phyloP scores from a whole-genome alignment of 805 yeast genomes.

The Hemisphaericaspora nanyangensis region DNA sequence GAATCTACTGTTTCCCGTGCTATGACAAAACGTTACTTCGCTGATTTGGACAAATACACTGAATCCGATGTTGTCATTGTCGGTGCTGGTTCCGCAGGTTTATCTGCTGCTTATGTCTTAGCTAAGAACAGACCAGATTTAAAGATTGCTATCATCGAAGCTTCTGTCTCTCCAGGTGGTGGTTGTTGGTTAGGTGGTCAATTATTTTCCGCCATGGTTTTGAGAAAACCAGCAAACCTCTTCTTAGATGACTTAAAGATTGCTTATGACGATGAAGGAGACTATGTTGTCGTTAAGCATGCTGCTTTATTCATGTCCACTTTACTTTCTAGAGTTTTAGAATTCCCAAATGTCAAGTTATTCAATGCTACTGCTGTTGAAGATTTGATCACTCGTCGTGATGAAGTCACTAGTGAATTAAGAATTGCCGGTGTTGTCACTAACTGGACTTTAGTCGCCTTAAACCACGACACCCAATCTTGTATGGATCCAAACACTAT shows the following conservation, averaged over 20 bases:
- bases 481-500: slow-evolving; percentile 84
- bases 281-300: slow-evolving; percentile 74
- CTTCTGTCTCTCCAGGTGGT: slow-evolving; percentile 75
- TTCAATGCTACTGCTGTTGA: slow-evolving; percentile 81
- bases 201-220: slow-evolving; percentile 71
- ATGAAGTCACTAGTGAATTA: slow-evolving; percentile 50
- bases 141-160: slow-evolving; percentile 70
- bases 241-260: slow-evolving; percentile 62
- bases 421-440: slow-evolving; percentile 78
- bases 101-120: slow-evolving; percentile 70
- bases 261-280: slow-evolving; percentile 75
- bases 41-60: slow-evolving; percentile 68
- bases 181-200: slow-evolving; percentile 81
- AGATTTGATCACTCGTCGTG: slow-evolving; percentile 70
- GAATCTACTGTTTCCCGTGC: slow-evolving; percentile 79
- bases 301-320: slow-evolving; percentile 77
- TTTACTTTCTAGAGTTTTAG: slow-evolving; percentile 61
- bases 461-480: slow-evolving; percentile 72
- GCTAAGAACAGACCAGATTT: slow-evolving; percentile 74
- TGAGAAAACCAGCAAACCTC: slow-evolving; percentile 74
- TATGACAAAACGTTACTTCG: slow-evolving; percentile 71
- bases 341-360: slow-evolving; percentile 69
- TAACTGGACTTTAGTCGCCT: slow-evolving; percentile 76
- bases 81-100: slow-evolving; percentile 78
- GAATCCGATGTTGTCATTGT: slow-evolving; percentile 72